Base-by-base conservation (phyloP, 163 green algal species). In the Scenedesmus sp. region DNA sequence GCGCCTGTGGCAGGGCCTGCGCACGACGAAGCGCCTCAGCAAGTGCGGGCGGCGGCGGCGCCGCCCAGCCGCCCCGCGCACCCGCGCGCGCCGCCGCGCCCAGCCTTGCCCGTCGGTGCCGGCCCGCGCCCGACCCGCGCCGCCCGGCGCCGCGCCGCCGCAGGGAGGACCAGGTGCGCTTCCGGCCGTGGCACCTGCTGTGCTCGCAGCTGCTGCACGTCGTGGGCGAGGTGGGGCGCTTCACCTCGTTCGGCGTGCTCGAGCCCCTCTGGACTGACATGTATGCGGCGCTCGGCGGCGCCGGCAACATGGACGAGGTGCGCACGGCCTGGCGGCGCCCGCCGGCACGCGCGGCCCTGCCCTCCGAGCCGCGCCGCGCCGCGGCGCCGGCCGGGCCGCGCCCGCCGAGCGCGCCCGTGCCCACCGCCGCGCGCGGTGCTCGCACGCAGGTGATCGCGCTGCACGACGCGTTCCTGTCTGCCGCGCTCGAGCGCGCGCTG, bases 181-280 rank as follows among this genome's bases (percentile, higher is more conserved):
- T 91, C 60, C 70, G 83, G 34, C 63, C 65, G 18, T 85, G 76
- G 34, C 89, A 90, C 66, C 56, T 70, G 22, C 48, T 88, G 53
- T 91, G 87, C 72, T 84, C 87, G 60, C 69, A 86, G 44, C 84
- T 91, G 80, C 87, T 78, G 51, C 84, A 90, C 85, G 89, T 93
- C 51, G 89, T 94, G 80, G n/a, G 89, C 70, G 87, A 93, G 81
- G 87, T 85, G 71, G 83, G 93, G 69, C 85, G 93, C 24, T 96
- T 94, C 70, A 77, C 83, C 24, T 94, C 89, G 20, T 92, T 92
- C 42, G 92, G 95, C 66, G 87, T 96, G 78, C 71, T 96, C 78
- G 92, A 95, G 81, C 91, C 92, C 15, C 77, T 92, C 42, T 96
- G 92, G 92, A 51, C 45, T 3, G 74, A 71, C 7, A 86, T 96